phyloP scores from a whole-genome alignment of 768 basidiomycete genomes.

The Hebeloma cylindrosporum region DNA sequence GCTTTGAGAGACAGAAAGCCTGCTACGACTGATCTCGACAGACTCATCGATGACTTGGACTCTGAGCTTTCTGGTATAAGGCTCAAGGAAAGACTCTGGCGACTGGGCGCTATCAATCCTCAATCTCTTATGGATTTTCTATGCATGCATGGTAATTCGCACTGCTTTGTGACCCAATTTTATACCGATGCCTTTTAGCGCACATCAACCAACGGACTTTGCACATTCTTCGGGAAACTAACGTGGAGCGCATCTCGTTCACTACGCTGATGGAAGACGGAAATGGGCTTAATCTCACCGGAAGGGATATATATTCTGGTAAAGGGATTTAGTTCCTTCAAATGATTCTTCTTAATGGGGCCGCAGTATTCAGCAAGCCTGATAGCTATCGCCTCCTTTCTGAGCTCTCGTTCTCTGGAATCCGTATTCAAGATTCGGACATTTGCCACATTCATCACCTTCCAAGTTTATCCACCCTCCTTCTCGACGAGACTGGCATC shows the following conservation, averaged over 20 bases:
- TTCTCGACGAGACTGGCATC: slow-evolving; percentile 53
- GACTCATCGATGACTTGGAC: slow-evolving; percentile 40
- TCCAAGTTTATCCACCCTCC: slow-evolving; percentile 46
- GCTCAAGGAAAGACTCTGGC: slow-evolving; percentile 40
- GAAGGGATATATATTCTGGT: slow-evolving; percentile 46
- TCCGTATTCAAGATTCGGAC: slow-evolving; percentile 46
- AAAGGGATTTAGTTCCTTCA: slow-evolving; percentile 7
- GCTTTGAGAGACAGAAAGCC: not conserved
- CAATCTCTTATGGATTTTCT: slow-evolving; percentile 45
- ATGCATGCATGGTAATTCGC: slow-evolving; percentile 32
- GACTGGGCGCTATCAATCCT: slow-evolving; percentile 32
- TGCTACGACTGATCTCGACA: slow-evolving; percentile 25
- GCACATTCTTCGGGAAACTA: slow-evolving; percentile 44
- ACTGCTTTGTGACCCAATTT: not conserved
- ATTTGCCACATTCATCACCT: slow-evolving; percentile 54
- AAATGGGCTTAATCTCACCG: slow-evolving; percentile 50
- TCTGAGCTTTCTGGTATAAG: slow-evolving; percentile 47
- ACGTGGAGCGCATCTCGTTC: slow-evolving; percentile 45
- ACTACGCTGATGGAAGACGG: slow-evolving; percentile 46
- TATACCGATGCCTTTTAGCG: slow-evolving; percentile 30
- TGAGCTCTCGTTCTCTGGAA: slow-evolving; percentile 50
- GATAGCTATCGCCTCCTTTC: slow-evolving; percentile 51
- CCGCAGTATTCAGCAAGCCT: slow-evolving; percentile 49
- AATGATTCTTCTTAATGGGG: too few relatives aligned
- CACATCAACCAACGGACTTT: slow-evolving; percentile 47